Conservation (phyloP, 2,329 filamentous ascomycete genomes). For the Anthostomella pinea region DNA sequence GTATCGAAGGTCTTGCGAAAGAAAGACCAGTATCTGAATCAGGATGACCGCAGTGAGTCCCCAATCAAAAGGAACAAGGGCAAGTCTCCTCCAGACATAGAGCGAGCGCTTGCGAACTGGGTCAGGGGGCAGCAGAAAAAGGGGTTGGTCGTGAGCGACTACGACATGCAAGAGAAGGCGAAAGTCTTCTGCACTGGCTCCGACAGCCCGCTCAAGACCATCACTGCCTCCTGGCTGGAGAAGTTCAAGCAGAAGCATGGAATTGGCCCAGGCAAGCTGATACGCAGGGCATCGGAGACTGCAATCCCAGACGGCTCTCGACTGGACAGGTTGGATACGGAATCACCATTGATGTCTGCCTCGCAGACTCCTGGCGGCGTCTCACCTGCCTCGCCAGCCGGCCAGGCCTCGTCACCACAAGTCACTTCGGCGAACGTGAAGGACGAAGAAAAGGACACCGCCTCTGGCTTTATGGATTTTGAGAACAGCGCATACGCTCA, state of each 20-base stretch:
- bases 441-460: conserved; percentile 64
- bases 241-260: conserved; percentile 92
- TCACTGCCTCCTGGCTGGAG: conserved; percentile 80
- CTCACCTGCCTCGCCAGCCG: conserved; percentile 71
- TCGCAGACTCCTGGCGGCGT: conserved; percentile 62
- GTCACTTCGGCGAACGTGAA: conserved; percentile 67
- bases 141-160: conserved; percentile 71
- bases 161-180: conserved; percentile 82
- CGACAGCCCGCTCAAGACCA: conserved; percentile 67
- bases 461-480: conserved; percentile 59
- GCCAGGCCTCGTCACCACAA: conserved; percentile 60
- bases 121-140: conserved; percentile 76
- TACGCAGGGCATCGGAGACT: conserved; percentile 59
- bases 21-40: conserved; percentile 89
- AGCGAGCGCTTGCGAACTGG: conserved; percentile 86
- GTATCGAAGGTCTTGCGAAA: conserved; percentile 97
- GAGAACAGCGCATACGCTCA: conserved; percentile 53
- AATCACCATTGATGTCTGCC: conserved; percentile 52
- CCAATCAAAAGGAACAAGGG: conserved; percentile 80
- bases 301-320: conserved; percentile 69
- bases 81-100: conserved; percentile 81
- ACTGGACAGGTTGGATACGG: conserved; percentile 50
- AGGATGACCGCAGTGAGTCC: conserved; percentile 74
- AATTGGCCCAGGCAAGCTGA: conserved; percentile 46
- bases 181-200: conserved; percentile 72